A percentile compares a stretch with the other conserved stretches of the same genome.
Conservation (phyloP, 2,329 filamentous ascomycete genomes). For the Claviceps arundinis region DNA sequence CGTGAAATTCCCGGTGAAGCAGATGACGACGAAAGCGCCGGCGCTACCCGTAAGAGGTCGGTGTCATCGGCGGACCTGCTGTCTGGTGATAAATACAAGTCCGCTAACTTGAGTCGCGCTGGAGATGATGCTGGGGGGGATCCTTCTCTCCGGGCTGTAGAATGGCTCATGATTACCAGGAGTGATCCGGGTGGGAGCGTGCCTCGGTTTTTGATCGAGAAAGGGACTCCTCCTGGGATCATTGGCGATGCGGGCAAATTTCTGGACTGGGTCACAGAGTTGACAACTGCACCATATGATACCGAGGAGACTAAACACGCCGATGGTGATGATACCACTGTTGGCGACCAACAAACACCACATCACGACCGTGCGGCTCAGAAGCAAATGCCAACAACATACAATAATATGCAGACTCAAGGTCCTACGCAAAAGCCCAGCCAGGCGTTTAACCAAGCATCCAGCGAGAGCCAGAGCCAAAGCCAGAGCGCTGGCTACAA, state of each 20-base stretch:
- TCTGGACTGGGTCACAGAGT: conserved; percentile 51
- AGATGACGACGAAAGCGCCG: not conserved
- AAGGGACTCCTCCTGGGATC: conserved; percentile 72
- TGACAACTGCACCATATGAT: conserved; percentile 18
- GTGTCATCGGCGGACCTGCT: conserved; percentile 19
- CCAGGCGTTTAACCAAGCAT: conserved; percentile 4
- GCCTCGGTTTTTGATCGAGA: conserved; percentile 81
- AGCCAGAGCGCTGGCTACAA: conserved; percentile 11
- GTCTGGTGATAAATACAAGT: conserved; percentile 15
- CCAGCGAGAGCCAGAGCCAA: not conserved
- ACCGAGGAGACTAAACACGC: not conserved
- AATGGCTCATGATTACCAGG: conserved; percentile 88
- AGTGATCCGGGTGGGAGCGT: conserved; percentile 83
- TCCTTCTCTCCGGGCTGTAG: conserved; percentile 31
- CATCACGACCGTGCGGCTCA: not conserved
- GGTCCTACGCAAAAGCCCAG: not conserved
- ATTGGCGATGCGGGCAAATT: conserved; percentile 70
- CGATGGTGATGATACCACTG: not conserved
- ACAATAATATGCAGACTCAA: not conserved
- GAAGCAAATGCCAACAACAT: not conserved
- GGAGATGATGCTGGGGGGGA: conserved; percentile 21
- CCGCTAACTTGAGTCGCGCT: conserved; percentile 4
- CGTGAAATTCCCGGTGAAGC: conserved; percentile 57
- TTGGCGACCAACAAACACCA: not conserved
- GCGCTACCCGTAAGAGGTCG: conserved; percentile 17